These are phyloP conservation scores for Cyberlindnera americana DNA, from an alignment of 805 yeast species.

Conservation along the genomic window DNA sequence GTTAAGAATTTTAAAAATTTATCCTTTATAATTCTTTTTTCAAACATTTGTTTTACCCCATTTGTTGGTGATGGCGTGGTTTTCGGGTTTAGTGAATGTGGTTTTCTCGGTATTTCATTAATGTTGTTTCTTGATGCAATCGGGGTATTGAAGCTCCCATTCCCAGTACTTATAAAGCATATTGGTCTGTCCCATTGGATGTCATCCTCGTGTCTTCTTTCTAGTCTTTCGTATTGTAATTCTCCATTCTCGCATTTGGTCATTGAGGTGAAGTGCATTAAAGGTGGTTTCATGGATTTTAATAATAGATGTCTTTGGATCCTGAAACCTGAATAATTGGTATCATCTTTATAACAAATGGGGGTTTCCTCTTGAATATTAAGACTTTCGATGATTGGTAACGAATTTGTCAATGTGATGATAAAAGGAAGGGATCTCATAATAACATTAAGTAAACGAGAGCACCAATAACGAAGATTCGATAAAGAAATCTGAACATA, in stretches of 20 bases:
- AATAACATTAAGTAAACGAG: slow-evolving; percentile 6
- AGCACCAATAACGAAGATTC: slow-evolving; percentile 7
- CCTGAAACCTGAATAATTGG: slow-evolving; percentile 52
- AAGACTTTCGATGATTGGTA: too few relatives aligned
- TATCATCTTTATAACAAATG: too few relatives aligned
- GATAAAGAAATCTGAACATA: slow-evolving; percentile 8
- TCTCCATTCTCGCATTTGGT: slow-evolving; percentile 52
- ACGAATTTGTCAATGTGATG: too few relatives aligned
- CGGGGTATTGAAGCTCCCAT: too few relatives aligned
- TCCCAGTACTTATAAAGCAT: slow-evolving; percentile 40
- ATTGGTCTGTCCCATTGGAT: slow-evolving; percentile 48
- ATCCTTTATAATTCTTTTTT: neutral
- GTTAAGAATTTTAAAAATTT: slow-evolving; percentile 12
- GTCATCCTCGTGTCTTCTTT: slow-evolving; percentile 34
- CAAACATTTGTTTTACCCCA: too few relatives aligned
- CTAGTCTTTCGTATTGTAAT: slow-evolving; percentile 39
- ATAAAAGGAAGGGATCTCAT: neutral
- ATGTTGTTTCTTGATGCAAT: too few relatives aligned
- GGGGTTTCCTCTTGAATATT: too few relatives aligned
- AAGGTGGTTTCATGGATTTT: slow-evolving; percentile 34
- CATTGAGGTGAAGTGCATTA: slow-evolving; percentile 42
- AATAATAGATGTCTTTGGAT: slow-evolving; percentile 46
- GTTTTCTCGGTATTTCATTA: too few relatives aligned
- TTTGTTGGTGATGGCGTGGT: too few relatives aligned
- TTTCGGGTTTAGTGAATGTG: too few relatives aligned